These are phyloP conservation scores for Lenzites betulinus DNA, from an alignment of 768 basidiomycete species.

Conservation along the genomic window DNA sequence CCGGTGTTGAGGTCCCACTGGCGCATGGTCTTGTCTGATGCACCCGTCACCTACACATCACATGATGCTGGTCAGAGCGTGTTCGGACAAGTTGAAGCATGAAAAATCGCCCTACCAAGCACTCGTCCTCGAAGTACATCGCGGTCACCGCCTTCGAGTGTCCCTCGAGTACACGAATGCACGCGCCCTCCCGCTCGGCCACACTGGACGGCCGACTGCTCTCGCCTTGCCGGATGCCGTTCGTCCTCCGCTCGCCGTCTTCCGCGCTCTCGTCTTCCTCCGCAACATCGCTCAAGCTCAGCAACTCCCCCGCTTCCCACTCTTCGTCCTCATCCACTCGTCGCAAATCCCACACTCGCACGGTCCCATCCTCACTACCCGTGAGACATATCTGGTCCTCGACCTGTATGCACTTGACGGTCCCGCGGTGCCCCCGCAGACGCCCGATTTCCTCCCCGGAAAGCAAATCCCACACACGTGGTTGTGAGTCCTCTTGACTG, in stretches of 20 bases:
- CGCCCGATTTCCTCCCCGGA: slow-evolving; percentile 86
- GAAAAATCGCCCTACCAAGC: slow-evolving; percentile 63
- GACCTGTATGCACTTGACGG: slow-evolving; percentile 90
- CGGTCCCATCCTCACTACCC: slow-evolving; percentile 83
- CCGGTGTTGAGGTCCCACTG: slow-evolving; percentile 98
- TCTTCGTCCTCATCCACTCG: slow-evolving; percentile 76
- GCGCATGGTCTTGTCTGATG: slow-evolving; percentile 96
- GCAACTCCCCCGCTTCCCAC: slow-evolving; percentile 50
- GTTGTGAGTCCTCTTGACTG: slow-evolving; percentile 81
- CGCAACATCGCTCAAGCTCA: slow-evolving; percentile 60
- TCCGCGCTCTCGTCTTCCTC: slow-evolving; percentile 60
- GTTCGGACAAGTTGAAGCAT: slow-evolving; percentile 17
- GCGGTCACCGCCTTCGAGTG: slow-evolving; percentile 93
- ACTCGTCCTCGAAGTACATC: slow-evolving; percentile 94
- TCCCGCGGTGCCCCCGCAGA: slow-evolving; percentile 76
- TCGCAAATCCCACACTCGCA: slow-evolving; percentile 90
- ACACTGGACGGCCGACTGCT: slow-evolving; percentile 38
- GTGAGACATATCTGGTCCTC: slow-evolving; percentile 91
- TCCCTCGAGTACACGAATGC: slow-evolving; percentile 79
- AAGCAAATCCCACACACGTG: slow-evolving; percentile 93
- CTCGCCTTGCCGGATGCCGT: slow-evolving; percentile 38
- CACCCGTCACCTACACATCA: slow-evolving; percentile 80
- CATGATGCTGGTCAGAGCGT: neutral
- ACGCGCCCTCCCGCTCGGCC: slow-evolving; percentile 56
- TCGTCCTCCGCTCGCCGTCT: slow-evolving; percentile 32